A percentile compares a stretch with the other conserved stretches of the same genome.
phyloP scores from a whole-genome alignment of 2,329 filamentous ascomycete species.

The Basipetospora chlamydospora region DNA sequence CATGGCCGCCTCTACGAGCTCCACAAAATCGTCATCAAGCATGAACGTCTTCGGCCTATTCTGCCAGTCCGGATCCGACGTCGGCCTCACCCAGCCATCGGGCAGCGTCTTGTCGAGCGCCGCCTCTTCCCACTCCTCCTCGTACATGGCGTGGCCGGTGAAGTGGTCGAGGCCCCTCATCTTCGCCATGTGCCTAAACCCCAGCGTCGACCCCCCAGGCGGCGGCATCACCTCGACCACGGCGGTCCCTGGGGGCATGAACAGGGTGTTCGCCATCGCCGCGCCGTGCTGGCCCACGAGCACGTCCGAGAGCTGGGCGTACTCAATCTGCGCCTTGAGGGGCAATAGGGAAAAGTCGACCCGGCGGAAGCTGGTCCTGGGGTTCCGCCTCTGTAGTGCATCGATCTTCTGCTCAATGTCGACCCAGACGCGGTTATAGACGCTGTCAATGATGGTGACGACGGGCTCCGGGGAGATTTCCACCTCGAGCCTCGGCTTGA shows the following conservation, averaged over 20 bases:
- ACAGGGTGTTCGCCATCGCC: slow-evolving; percentile 26
- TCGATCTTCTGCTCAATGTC: slow-evolving; percentile 15
- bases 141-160: slow-evolving; percentile 15
- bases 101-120: neutral
- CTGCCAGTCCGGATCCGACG: neutral
- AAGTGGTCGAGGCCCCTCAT: slow-evolving; percentile 23
- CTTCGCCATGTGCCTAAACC: slow-evolving; percentile 25
- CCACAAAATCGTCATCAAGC: neutral
- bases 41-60: neutral
- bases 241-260: slow-evolving; percentile 18
- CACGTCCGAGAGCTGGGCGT: slow-evolving; percentile 22
- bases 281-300: slow-evolving; percentile 29
- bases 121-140: slow-evolving; percentile 3
- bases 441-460: slow-evolving; percentile 22
- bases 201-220: slow-evolving; percentile 8
- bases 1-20: neutral
- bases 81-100: neutral
- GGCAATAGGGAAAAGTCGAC: slow-evolving; percentile 24
- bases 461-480: slow-evolving; percentile 9
- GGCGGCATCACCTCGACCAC: slow-evolving; percentile 27
- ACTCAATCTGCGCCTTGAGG: slow-evolving; percentile 20
- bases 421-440: slow-evolving; percentile 15
- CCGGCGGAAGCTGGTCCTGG: slow-evolving; percentile 15
- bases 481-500: slow-evolving; percentile 7
- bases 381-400: slow-evolving; percentile 11